These are phyloP conservation scores for Macaranga tanarius DNA, from an alignment of 441 rosid species.

Conservation along the genomic window DNA sequence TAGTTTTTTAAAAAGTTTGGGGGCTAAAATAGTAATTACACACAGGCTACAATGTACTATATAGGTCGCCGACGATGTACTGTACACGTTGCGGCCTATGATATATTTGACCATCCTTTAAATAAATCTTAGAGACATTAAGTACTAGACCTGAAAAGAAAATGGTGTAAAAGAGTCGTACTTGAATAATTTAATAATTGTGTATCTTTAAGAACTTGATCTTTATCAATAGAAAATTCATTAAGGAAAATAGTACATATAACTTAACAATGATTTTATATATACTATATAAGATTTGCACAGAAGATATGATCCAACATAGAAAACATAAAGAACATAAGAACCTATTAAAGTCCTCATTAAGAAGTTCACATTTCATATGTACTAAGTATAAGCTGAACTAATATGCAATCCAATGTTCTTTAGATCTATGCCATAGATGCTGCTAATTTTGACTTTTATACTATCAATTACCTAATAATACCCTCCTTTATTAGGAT, in stretches of 20 bases:
- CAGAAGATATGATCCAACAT: not conserved
- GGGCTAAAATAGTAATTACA: no score
- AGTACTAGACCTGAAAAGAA: not conserved
- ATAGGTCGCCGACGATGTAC: no score
- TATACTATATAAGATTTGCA: not conserved
- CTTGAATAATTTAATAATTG: not conserved
- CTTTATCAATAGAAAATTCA: not conserved
- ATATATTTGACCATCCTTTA: no score
- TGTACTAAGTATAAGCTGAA: not conserved
- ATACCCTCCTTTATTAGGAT: not conserved
- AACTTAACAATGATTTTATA: not conserved
- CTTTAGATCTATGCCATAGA: not conserved
- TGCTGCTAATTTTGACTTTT: not conserved
- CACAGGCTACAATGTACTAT: no score
- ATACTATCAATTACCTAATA: not conserved
- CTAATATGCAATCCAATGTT: not conserved
- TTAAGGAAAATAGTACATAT: not conserved
- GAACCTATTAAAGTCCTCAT: not conserved
- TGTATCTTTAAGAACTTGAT: not conserved
- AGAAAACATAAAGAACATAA: no score
- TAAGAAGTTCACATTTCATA: no score
- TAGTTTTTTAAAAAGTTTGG: no score
- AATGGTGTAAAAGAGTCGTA: not conserved
- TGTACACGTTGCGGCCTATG: no score
- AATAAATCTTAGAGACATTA: not conserved